Evolutionary conservation across 257 asterid genomes (phyloP), one percentile per base, ranked within the genome.

Genomic region (Scutellaria barbata): DNA sequence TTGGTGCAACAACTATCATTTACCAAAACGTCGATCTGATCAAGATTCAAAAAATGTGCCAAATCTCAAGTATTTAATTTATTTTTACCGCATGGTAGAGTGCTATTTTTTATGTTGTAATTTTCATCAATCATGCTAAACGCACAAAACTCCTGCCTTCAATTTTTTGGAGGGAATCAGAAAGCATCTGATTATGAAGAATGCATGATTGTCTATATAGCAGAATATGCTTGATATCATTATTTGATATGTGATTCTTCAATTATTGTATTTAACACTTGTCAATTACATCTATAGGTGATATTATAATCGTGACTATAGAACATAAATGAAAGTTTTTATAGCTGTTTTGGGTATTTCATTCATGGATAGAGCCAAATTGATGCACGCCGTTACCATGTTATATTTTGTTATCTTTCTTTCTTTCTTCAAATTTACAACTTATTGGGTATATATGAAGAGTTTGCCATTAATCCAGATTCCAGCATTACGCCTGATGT

Each of bases 401-500:
- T 37, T 37, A 37, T 37, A 37, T 1, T 37, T 60, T 60, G 5
- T 6, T 37, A 7, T 37, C 13, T 60, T 39, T 14, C 46, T 58
- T 13, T 55, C 16, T 22, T 22, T 22, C 25, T 22, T 22, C 42
- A 59, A 59, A 59, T 9, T 56, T 2, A 22, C 25, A 25, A 6
- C 30, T 39, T 30, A 14, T 1, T 60, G 66, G 14, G 30, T 60
- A 8, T 48, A 68, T 22, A 40, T 68, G 57, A 45, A 30, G 12
- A n/a, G 68, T 42, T 70, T 74, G 71, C 68, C 16, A 46, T 6
- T 54, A 51, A 74, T 12, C 35, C 22, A 37, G 47, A 47, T 47
- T 46, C 48, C 63, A 55, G 50, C 56, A 71, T 61, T 66, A 48
- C 25, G 40, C 58, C 66, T 13, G 11, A 5, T 17, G 55, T 63